Evolutionary conservation across 192 early-diverging fungal species (phyloP).

Genomic region (Oehlia diaphana): DNA sequence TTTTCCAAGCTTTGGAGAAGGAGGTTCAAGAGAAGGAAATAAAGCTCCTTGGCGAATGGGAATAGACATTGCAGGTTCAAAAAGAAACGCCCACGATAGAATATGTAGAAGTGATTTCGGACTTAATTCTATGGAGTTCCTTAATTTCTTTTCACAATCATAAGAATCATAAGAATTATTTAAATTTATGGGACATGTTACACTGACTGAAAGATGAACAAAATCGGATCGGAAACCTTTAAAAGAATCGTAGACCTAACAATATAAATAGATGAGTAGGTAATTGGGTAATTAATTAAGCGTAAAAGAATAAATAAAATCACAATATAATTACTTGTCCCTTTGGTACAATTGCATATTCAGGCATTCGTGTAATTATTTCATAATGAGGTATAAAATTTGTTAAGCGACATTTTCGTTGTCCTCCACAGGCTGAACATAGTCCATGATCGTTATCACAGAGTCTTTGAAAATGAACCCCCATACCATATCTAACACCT

Average conservation of each 20-base stretch:
- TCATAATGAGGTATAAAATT: constrained; percentile 46
- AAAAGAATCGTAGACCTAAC: constrained; percentile 45
- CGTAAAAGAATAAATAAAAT: neutral
- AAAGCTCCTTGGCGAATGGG: constrained; percentile 40
- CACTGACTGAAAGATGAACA: constrained; percentile 46
- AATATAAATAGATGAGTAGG: neutral
- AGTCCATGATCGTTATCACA: constrained; percentile 21
- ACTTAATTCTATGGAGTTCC: constrained; percentile 44
- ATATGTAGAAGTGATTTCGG: constrained; percentile 41
- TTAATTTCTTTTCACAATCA: neutral
- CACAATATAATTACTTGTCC: constrained; percentile 30
- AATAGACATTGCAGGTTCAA: constrained; percentile 45
- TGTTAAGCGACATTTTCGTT: constrained; percentile 34
- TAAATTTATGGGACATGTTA: constrained; percentile 31
- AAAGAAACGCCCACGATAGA: constrained; percentile 40
- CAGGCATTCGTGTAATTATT: constrained; percentile 37
- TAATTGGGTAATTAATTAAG: neutral
- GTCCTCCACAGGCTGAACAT: constrained; percentile 30
- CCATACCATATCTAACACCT: constrained; percentile 46
- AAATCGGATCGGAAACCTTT: constrained; percentile 46
- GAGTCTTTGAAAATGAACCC: constrained; percentile 40
- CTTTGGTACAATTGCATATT: constrained; percentile 29
- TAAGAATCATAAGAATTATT: constrained; percentile 11
- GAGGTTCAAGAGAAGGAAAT: constrained; percentile 37
- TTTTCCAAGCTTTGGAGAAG: constrained; percentile 40